Evolutionary conservation across 257 asterid genomes (phyloP).

Genomic region (Nicotiana benthamiana): DNA sequence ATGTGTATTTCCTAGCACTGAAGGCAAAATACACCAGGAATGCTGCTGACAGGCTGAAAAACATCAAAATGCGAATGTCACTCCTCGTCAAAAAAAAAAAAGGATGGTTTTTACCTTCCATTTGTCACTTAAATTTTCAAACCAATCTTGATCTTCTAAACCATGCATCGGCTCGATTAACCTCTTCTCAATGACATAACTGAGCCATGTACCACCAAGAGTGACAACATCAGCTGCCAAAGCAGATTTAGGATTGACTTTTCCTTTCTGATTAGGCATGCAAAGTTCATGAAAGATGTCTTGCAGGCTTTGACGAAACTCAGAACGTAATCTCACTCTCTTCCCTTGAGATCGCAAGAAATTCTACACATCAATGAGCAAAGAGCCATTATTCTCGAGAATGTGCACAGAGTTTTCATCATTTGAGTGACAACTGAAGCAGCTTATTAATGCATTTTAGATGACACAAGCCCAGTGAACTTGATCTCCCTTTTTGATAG

Average conservation of each 20-base stretch:
- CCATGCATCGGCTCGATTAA: constrained; percentile 67
- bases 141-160: constrained; percentile 73
- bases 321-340: constrained; percentile 53
- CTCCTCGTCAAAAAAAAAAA: neutral
- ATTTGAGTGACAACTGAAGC: neutral
- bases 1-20: neutral
- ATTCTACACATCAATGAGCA: constrained; percentile 38
- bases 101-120: constrained; percentile 71
- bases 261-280: constrained; percentile 38
- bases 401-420: neutral
- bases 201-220: constrained; percentile 87
- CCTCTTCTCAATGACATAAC: constrained; percentile 58
- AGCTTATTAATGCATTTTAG: neutral
- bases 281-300: constrained; percentile 65
- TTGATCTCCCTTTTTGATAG: neutral
- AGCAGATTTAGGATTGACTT: constrained; percentile 50
- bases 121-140: constrained; percentile 48
- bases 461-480: neutral
- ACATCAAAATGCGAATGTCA: neutral
- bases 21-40: neutral
- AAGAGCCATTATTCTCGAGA: constrained; percentile 9
- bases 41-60: neutral
- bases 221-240: constrained; percentile 69
- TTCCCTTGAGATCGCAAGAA: constrained; percentile 80
- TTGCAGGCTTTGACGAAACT: constrained; percentile 56